Percentiles rank a stretch among this genome's conserved stretches.
These are phyloP conservation scores for Suhomyces faveliae DNA, from an alignment of 805 yeast species.

Conservation along the genomic window DNA sequence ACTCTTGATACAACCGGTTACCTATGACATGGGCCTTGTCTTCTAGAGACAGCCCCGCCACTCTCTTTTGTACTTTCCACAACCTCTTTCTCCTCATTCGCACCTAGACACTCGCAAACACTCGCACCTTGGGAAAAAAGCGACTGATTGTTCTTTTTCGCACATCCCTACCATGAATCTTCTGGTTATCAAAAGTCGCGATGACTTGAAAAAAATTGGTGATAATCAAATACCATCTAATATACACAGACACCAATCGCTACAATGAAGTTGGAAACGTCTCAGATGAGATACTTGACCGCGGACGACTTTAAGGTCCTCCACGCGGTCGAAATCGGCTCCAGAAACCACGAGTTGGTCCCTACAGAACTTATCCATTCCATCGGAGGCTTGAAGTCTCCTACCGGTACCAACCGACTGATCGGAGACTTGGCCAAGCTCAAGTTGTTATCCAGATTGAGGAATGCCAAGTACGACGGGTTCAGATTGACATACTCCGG, in stretches of 20 bases:
- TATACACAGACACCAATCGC: not conserved
- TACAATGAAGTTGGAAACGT: constrained; percentile 86
- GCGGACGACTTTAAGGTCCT: constrained; percentile 88
- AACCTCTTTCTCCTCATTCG: not conserved
- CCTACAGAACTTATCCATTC: constrained; percentile 84
- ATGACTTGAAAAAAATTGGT: constrained; percentile 5
- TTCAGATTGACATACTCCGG: constrained; percentile 87
- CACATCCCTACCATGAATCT: not conserved
- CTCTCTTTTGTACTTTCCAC: not conserved
- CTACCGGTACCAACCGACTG: constrained; percentile 72
- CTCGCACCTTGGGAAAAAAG: no score
- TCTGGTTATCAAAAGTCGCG: constrained; percentile 4
- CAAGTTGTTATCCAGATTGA: constrained; percentile 68
- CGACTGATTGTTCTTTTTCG: no score
- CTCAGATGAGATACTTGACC: constrained; percentile 91
- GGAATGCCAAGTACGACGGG: constrained; percentile 96
- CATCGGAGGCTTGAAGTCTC: constrained; percentile 72
- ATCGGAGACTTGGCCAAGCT: constrained; percentile 86
- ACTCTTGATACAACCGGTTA: not conserved
- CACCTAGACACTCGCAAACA: no score
- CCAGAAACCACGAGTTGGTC: constrained; percentile 90
- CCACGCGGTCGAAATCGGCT: constrained; percentile 86
- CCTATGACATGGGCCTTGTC: not conserved
- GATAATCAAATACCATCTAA: no score
- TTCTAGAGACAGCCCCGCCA: not conserved